Base-by-base conservation (phyloP, 805 yeast genomes). In the Zygosaccharomyces lentus region DNA sequence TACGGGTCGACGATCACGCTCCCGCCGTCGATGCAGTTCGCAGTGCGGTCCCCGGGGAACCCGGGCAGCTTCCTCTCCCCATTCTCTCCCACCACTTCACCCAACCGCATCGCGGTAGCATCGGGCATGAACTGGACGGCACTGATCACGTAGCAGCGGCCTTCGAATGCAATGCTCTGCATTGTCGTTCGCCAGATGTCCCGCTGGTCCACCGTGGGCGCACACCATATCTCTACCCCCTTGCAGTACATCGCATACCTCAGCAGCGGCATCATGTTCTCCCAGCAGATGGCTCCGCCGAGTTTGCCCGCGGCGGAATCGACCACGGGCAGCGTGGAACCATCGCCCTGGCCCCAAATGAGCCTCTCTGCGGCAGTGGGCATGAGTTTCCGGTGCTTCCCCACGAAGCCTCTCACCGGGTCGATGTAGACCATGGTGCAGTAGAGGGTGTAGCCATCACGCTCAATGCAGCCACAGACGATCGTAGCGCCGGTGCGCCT, bases 221-320 rank as follows among this genome's bases (percentile, higher is more conserved):
- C 75, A 34, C 66, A 66, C 63, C 68, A 71, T 21, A 72, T 56
- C 44, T 68, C 65, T 13, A 71, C 51, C n/a, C 71, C 72, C 48
- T 73, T 72, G 19, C 72, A 66, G 45, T 73, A 72, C 60, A 68
- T 67, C 1, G 74, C 67, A 21, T 64, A 59, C 55, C 76, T 64
- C 44, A 65, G 56, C 45, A 71, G 51, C 3, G 76, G 76, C 55
- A 70, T 63, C 54, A 64, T 66, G 53, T 72, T 72, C 47, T 73
- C 77, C 76, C 77, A 72, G 56, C 77, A 73, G 39, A 72, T 71
- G 26, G 68, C 75, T 17, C 74, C 76, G 13, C 76, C 76, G n/a
- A 72, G 47, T 39, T 59, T 60, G 16, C 73, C 73, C 4, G 57
- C 67, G 2, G 57, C 47, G 16, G 66, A 54, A 15, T 71, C 66